Evolutionary conservation across 768 basidiomycete species (phyloP).

Genomic region (Panellus pusillus): DNA sequence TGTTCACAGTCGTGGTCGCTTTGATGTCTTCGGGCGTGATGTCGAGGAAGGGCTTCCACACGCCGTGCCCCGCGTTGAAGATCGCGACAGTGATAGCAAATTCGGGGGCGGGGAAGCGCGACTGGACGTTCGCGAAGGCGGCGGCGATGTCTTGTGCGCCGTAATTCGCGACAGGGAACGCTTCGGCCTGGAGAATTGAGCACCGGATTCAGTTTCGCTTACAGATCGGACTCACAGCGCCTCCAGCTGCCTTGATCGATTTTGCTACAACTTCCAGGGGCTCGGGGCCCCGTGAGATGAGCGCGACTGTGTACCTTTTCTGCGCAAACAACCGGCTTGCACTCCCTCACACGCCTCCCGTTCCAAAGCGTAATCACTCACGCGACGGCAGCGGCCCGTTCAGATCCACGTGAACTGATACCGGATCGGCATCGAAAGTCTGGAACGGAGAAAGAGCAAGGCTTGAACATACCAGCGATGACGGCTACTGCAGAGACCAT

Average conservation of each 20-base stretch:
- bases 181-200: conserved; percentile 43
- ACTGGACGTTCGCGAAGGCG: conserved; percentile 47
- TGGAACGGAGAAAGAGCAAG: neutral
- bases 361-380: conserved; percentile 29
- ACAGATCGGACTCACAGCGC: conserved; percentile 42
- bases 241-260: conserved; percentile 58
- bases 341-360: neutral
- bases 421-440: neutral
- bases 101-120: conserved; percentile 45
- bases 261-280: conserved; percentile 51
- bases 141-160: conserved; percentile 50
- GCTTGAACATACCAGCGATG: conserved; percentile 4
- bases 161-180: conserved; percentile 56
- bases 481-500: conserved; percentile 12
- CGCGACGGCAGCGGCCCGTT: conserved; percentile 62
- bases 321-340: conserved; percentile 59
- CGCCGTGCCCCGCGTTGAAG: conserved; percentile 58
- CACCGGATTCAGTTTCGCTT: neutral
- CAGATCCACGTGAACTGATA: no score
- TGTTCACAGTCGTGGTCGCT: conserved; percentile 48
- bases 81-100: conserved; percentile 59
- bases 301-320: conserved; percentile 64
- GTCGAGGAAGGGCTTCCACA: conserved; percentile 70
- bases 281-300: conserved; percentile 59
- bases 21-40: conserved; percentile 59